Evolutionary conservation across 2,329 filamentous ascomycete species (phyloP), one percentile per base, ranked within the genome.

Genomic region (Xylaria polymorpha): DNA sequence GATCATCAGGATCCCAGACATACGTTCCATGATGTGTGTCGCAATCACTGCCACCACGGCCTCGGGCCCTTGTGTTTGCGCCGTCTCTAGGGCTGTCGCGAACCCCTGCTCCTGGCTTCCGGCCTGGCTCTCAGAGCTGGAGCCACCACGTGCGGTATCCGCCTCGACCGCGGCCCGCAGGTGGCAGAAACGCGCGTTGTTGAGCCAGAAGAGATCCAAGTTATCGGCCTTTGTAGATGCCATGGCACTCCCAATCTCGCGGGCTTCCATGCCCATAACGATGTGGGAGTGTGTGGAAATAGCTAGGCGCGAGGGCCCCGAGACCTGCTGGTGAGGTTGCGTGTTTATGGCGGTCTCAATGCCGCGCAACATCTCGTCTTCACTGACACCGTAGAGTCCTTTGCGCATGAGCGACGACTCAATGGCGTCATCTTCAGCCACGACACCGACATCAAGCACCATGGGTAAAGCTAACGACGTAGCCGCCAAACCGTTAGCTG

Each of bases 341-440:
- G 20, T 29, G n/a, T 20, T 32, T 64, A 80, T 77, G 22, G 76
- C 77, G 2, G 67, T 72, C 60, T 75, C 75, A 39, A 79, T 75
- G 8, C 68, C 69, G 5, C 70, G 51, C 3, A 78, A 71, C 37
- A 79, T 69, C 8, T 77, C 58, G n/a, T 75, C 69, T 56, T 78
- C 77, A 44, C 77, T 72, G 29, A 79, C 75, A 43, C 75, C 76
- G 66, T 79, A 78, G 66, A 78, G 72, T n/a, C 78, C 77, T 60
- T 73, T 76, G 15, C 72, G 68, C 46, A 60, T 69, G 7, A 79
- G 67, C 3, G 73, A 61, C 3, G 69, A 66, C 59, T 78, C 76
- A n/a, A 78, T 62, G 4, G 66, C 62, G 32, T 61, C 65, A 50
- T 73, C 68, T 32, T 75, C 70, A 6, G 74, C 66, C 3, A 76